These are phyloP conservation scores for Striga hermonthica DNA, from an alignment of 305 asterid species.

Conservation along the genomic window DNA sequence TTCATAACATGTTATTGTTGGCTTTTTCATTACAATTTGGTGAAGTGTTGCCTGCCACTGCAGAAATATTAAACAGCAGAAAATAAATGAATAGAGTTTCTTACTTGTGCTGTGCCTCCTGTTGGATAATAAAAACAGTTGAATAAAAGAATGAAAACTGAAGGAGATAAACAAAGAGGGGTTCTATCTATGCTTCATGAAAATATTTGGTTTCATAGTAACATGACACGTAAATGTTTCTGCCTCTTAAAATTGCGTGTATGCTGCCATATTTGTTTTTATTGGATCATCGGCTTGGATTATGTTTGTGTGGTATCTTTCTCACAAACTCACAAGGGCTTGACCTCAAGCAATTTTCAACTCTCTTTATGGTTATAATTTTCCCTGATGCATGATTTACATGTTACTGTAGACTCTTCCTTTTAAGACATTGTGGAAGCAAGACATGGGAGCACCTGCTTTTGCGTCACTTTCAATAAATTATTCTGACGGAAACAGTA, in stretches of 20 bases:
- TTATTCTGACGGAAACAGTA: constrained; percentile 55
- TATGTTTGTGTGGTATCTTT: constrained; percentile 23
- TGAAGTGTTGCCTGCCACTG: neutral
- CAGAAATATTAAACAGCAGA: neutral
- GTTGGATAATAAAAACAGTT: constrained; percentile 1
- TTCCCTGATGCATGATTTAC: constrained; percentile 25
- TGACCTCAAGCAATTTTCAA: constrained; percentile 11
- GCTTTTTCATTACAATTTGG: neutral
- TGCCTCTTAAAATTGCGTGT: constrained; percentile 16
- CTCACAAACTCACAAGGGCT: constrained; percentile 5
- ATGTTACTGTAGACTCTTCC: constrained; percentile 50
- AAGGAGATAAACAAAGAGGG: constrained; percentile 13
- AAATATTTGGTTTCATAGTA: neutral
- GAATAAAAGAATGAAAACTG: constrained; percentile 2
- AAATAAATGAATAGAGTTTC: neutral
- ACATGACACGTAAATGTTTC: constrained; percentile 8
- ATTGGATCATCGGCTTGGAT: neutral
- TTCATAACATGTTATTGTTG: too few species aligned
- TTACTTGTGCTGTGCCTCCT: neutral
- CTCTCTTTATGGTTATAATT: constrained; percentile 12
- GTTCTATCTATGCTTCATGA: neutral
- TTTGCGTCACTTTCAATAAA: constrained; percentile 73
- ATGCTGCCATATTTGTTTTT: neutral
- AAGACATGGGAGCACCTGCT: constrained; percentile 76
- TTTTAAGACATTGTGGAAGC: constrained; percentile 60